Base-by-base conservation (phyloP, 805 yeast genomes). In the Teunomyces tritomae region DNA sequence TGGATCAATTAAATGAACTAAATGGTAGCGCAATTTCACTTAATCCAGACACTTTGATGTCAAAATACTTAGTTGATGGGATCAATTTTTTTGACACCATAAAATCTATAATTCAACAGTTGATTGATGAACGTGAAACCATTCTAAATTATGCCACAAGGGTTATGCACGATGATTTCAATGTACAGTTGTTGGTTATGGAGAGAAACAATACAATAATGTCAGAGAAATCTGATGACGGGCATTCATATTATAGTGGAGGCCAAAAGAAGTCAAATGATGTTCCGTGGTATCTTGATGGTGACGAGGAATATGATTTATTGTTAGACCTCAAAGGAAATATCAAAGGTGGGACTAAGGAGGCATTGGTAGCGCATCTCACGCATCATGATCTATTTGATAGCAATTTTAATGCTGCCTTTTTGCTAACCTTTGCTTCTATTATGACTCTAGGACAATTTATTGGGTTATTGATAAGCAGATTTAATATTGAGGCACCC, bases 271-370 rank as follows among this genome's bases (percentile, higher is more conserved):
- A 61, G 44, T 63, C 57, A 13, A 68, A 58, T 20, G 80, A 80
- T 50, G 64, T 73, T 1, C 89, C 90, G 3, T 87, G 94, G 94
- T 86, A 73, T 57, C 67, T 87, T 57, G 85, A 82, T 47, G 78
- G 85, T 4, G 90, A 85, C 53, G 83, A 80, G 45, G 88, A 81
- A 50, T 75, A 63, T 52, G 82, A 78, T 49, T 67, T 64, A 39
- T 57, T 73, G 24, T 83, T 81, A 56, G 94, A 89, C 53, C 68
- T 81, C 28, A 80, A 82, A 49, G 94, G 91, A 1, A 76, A 76
- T 45, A 77, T 90, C 32, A 86, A 85, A 62, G 97, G 97, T 44
- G 97, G 96, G 4, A 80, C 95, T 0, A 77, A 81, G 39, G 83
- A 79, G 39, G 95, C 96, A 0, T 69, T 92, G 39, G 76, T 92